Evolutionary conservation across 495 filamentous ascomycete species (phyloP), one percentile per base, ranked within the genome.

Genomic region (Podospora conica): DNA sequence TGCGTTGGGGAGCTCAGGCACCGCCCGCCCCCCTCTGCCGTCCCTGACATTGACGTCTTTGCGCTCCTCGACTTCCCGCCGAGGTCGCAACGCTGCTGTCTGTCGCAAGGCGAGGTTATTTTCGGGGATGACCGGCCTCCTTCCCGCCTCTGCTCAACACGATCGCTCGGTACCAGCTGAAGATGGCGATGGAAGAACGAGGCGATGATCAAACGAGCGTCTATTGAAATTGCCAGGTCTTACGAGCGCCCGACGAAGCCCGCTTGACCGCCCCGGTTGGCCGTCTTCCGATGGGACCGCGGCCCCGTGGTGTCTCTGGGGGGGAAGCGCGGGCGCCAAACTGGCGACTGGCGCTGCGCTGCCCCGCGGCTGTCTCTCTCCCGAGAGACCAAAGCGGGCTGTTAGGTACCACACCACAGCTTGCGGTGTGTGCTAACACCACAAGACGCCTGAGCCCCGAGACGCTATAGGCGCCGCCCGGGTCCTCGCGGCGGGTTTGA

Each of bases 211-310:
- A 48, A 48, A 48, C 61, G 67, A 74, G 74, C 74, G 73, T 65
- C 64, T 74, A 71, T 69, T 74, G 72, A 71, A 65, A 74, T 76
- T 76, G 66, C 67, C 23, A 10, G 68, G 69, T 74, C 58, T 70
- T 64, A 68, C 60, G 27, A 61, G n/a, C 33, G 66, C 60, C 68
- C 29, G 60, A 64, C 53, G 64, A 20, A 60, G 70, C 61, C 60
- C 29, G 53, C 63, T 66, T 63, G 53, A 24, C 62, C 24, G 62
- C 62, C 27, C 54, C 62, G 62, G 28, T 57, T 58, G 62, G 61
- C 57, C 65, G 66, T 57, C 29, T 65, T 55, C 56, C 15, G 33
- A 62, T 33, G 53, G 21, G 27, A 29, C 48, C 24, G 25, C 9
- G 24, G 20, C 23, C 10, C 25, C 61, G 48, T 61, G 62, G 21